Base-by-base conservation (phyloP, 257 asterid species). In the Lycium barbarum region DNA sequence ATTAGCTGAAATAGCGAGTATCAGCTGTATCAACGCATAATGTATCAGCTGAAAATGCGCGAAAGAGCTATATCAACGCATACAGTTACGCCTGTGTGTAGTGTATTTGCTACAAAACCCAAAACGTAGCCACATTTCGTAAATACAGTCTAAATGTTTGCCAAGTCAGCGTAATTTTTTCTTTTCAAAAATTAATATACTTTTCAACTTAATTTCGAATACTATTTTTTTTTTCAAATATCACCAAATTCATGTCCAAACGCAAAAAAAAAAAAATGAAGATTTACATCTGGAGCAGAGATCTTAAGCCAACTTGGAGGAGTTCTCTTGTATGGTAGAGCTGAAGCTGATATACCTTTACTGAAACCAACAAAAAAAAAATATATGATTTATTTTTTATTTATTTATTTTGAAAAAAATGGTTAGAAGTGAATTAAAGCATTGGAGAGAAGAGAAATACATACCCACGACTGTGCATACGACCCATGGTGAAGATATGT, bases 291-390 rank as follows among this genome's bases (percentile, higher is more conserved):
- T 12, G 81, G 81, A 74, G 81, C 62, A 13, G 81, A 74, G 22
- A 20, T 74, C 81, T 74, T 74, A 86, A 93, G 95, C 98, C 96
- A 94, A 87, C 94, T 90, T 1, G 95, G 97, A 3, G 97, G 97
- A 49, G 96, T 92, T 84, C 97, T 90, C 91, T 93, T 94, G 89
- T 94, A 94, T 26, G 96, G 98, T 9, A 94, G 81, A 20, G 81
- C 81, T 5, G 81, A 74, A 13, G 81, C 81, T 74, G 81, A 74
- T 14, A 74, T 74, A 86, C 98, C 98, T 89, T 94, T 94, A 38
- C 97, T 94, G 91, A 40, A 85, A 85, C 40, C 5, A n/a, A 57
- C 68, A 18, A 81, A 22, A 0, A 54, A 43, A 6, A 4, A 53
- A 2, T 26, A 26, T 26, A 26, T 26, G 33, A 26, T 26, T 26